phyloP scores from a whole-genome alignment of 306 rosid genomes.

The Prunus fruticosa region DNA sequence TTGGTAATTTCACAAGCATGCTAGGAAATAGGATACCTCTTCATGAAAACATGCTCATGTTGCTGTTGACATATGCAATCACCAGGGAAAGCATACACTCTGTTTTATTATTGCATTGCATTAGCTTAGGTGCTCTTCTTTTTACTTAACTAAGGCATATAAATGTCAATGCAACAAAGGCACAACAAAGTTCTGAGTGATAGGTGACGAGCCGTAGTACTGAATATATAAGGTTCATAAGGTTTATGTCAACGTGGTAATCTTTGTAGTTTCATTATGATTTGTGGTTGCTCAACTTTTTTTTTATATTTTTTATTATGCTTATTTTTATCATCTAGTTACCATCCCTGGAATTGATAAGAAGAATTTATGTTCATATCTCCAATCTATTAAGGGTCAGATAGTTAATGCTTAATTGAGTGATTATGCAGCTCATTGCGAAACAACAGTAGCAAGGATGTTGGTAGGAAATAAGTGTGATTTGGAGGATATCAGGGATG shows the following conservation, averaged over 20 bases:
- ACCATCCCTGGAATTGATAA: no score
- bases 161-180: neutral
- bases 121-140: no score
- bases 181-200: neutral
- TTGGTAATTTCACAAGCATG: neutral
- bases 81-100: no score
- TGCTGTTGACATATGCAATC: no score
- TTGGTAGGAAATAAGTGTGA: constrained; percentile 94
- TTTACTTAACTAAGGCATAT: no score
- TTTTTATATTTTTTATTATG: no score
- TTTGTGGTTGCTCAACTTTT: neutral
- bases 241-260: neutral
- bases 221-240: neutral
- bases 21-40: no score
- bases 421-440: constrained; percentile 75
- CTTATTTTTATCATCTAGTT: no score
- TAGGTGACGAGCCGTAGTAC: neutral
- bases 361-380: neutral
- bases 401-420: neutral
- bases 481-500: constrained; percentile 82
- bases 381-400: neutral
- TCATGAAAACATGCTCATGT: no score
- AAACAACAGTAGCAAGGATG: constrained; percentile 70
- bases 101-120: no score
- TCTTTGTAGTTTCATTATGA: neutral